phyloP scores from a whole-genome alignment of 345 rosid species.

The Eutrema yunnanense region DNA sequence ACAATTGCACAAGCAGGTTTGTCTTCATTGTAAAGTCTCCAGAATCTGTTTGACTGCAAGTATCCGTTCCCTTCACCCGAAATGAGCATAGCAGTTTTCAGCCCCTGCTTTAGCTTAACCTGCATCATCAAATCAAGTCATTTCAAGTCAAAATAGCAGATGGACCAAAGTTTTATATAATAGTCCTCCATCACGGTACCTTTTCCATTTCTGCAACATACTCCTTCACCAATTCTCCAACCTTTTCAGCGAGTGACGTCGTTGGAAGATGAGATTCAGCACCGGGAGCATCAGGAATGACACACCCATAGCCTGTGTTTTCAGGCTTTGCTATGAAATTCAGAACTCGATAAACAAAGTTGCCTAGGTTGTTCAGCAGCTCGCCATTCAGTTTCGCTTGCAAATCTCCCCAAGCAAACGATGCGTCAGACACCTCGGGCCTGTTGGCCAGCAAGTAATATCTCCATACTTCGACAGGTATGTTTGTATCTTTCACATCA shows the following conservation, averaged over 20 bases:
- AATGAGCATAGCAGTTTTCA: constrained; percentile 72
- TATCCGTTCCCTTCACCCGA: constrained; percentile 44
- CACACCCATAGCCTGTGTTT: constrained; percentile 56
- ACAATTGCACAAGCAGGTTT: constrained; percentile 61
- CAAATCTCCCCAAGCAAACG: constrained; percentile 60
- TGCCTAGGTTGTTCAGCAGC: constrained; percentile 51
- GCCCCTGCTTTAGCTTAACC: constrained; percentile 91
- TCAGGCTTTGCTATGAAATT: constrained; percentile 44
- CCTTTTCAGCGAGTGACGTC: constrained; percentile 48
- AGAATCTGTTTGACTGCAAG: constrained; percentile 68
- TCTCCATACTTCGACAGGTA: constrained; percentile 95
- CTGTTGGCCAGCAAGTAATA: constrained; percentile 85
- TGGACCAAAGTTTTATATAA: neutral
- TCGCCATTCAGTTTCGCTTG: constrained; percentile 55
- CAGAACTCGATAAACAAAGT: constrained; percentile 58
- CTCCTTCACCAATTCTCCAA: constrained; percentile 47
- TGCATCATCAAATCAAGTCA: constrained; percentile 18
- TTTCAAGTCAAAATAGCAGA: neutral
- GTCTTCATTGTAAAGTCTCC: constrained; percentile 84
- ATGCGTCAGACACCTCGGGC: constrained; percentile 76
- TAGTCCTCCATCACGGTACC: constrained; percentile 31
- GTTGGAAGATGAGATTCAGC: constrained; percentile 47
- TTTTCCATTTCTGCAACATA: constrained; percentile 87
- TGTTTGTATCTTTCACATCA: constrained; percentile 80
- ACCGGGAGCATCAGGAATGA: constrained; percentile 72